phyloP scores from a whole-genome alignment of 495 filamentous ascomycete species.

The Aspergillus sclerotioniger region DNA sequence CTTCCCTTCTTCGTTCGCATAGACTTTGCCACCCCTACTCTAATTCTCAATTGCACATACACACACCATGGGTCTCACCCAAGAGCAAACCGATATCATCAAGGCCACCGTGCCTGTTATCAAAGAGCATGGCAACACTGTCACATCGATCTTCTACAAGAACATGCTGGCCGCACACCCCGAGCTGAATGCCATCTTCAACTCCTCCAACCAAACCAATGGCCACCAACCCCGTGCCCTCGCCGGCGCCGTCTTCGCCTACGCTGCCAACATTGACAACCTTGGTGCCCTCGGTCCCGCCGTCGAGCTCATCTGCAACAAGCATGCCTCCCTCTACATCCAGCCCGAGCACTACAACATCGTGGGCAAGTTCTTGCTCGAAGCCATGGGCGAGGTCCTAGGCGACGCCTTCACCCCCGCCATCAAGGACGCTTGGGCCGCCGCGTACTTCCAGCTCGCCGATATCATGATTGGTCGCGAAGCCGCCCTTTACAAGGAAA shows the following conservation, averaged over 20 bases:
- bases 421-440: slow-evolving; percentile 66
- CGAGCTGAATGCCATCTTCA: slow-evolving; percentile 64
- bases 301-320: slow-evolving; percentile 72
- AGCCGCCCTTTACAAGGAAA: slow-evolving; percentile 55
- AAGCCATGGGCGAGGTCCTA: slow-evolving; percentile 65
- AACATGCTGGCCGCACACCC: slow-evolving; percentile 64
- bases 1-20: neutral
- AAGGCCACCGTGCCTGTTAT: slow-evolving; percentile 53
- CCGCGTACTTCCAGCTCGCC: slow-evolving; percentile 70
- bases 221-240: slow-evolving; percentile 66
- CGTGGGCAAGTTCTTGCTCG: slow-evolving; percentile 66
- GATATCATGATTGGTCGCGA: slow-evolving; percentile 68
- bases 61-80: slow-evolving; percentile 22
- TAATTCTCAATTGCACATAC: neutral
- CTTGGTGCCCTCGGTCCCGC: slow-evolving; percentile 57
- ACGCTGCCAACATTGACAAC: slow-evolving; percentile 70
- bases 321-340: slow-evolving; percentile 71
- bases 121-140: slow-evolving; percentile 60
- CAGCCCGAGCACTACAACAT: slow-evolving; percentile 65
- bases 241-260: slow-evolving; percentile 64
- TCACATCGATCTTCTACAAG: slow-evolving; percentile 67
- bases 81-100: slow-evolving; percentile 39
- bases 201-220: slow-evolving; percentile 60
- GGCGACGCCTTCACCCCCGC: slow-evolving; percentile 64
- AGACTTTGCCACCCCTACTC: neutral